These are phyloP conservation scores for Arachis monticola DNA, from an alignment of 331 rosid genomes.

Conservation along the genomic window DNA sequence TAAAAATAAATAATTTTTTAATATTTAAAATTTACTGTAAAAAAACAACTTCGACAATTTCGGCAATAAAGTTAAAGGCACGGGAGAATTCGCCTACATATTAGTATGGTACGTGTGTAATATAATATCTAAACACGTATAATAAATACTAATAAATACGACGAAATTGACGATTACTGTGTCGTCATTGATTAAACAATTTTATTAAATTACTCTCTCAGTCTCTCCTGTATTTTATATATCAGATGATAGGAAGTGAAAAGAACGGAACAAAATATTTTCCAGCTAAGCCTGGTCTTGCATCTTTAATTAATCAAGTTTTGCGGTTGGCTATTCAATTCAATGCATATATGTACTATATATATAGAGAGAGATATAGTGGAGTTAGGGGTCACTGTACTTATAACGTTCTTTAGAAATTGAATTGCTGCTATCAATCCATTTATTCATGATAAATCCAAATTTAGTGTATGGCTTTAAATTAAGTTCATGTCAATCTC, in stretches of 20 bases:
- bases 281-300: neutral
- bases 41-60: too few relatives aligned
- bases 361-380: neutral
- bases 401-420: neutral
- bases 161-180: neutral
- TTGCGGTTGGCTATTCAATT: neutral
- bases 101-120: neutral
- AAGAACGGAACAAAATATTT: neutral
- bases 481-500: constrained; percentile 6
- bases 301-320: neutral
- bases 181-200: neutral
- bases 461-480: neutral
- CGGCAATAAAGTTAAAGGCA: too few relatives aligned
- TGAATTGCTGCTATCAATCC: neutral
- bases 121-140: neutral
- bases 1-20: too few relatives aligned
- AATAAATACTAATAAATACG: neutral
- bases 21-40: too few relatives aligned
- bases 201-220: neutral
- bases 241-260: neutral
- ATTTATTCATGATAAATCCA: neutral
- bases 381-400: neutral
- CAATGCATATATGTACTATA: neutral
- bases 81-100: too few relatives aligned
- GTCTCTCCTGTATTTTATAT: neutral